Conservation (phyloP, 2,329 filamentous ascomycete genomes). For the Microcyclospora pomicola region DNA sequence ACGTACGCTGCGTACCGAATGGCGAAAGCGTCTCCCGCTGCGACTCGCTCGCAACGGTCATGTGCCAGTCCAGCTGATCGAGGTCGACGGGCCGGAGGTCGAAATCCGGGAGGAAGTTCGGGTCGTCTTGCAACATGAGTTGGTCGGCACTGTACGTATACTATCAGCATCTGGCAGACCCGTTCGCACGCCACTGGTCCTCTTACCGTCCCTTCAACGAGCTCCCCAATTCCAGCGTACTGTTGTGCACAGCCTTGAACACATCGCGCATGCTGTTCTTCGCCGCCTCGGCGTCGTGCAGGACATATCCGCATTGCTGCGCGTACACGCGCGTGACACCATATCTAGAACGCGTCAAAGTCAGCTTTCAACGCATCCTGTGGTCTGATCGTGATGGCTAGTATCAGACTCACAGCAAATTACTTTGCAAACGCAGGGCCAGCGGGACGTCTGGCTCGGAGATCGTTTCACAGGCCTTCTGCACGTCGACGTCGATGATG, state of each 20-base stretch:
- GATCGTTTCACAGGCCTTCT: slow-evolving; percentile 80
- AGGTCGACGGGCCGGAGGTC: slow-evolving; percentile 47
- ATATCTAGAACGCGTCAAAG: slow-evolving; percentile 34
- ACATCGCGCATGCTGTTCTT: slow-evolving; percentile 60
- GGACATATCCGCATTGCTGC: slow-evolving; percentile 76
- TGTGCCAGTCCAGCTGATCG: slow-evolving; percentile 36
- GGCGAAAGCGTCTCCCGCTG: slow-evolving; percentile 25
- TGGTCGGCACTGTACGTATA: slow-evolving; percentile 48
- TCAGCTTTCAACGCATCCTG: neutral
- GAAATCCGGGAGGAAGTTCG: slow-evolving; percentile 58
- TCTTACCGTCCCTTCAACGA: slow-evolving; percentile 54
- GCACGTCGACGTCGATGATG: slow-evolving; percentile 76
- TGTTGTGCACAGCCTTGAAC: slow-evolving; percentile 42
- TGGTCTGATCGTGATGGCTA: neutral
- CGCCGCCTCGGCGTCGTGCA: slow-evolving; percentile 64
- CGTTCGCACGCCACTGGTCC: neutral
- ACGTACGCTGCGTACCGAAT: slow-evolving; percentile 14
- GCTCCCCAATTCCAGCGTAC: slow-evolving; percentile 54
- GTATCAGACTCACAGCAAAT: slow-evolving; percentile 48
- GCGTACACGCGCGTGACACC: slow-evolving; percentile 74
- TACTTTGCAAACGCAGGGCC: slow-evolving; percentile 79
- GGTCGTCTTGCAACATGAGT: slow-evolving; percentile 69
- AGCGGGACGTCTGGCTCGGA: slow-evolving; percentile 62
- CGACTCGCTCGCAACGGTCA: slow-evolving; percentile 27
- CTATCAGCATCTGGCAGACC: neutral